These are phyloP conservation scores for Pseudonitzschia multiseries DNA, from an alignment of 108 stramenopile genomes.

Conservation along the genomic window DNA sequence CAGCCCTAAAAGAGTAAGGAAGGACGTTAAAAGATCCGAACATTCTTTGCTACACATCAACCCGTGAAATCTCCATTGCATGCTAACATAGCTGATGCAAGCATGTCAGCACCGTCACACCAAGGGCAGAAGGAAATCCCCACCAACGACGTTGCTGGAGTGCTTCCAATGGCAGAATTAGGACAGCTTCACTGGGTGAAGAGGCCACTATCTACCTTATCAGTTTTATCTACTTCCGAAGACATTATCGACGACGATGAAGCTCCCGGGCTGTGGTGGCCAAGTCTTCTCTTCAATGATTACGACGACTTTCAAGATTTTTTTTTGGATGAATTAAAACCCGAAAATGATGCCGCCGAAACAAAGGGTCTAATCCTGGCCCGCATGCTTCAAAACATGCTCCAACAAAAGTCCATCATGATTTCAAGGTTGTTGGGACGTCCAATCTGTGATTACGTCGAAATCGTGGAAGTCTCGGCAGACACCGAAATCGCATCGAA, in stretches of 20 bases:
- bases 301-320: slow-evolving; percentile 14
- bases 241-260: background rate
- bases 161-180: background rate
- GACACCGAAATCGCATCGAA: background rate
- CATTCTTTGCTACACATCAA: too few relatives aligned
- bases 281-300: slow-evolving; percentile 7
- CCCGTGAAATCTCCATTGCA: too few relatives aligned
- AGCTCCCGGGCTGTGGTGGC: slow-evolving; percentile 3
- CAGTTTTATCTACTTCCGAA: background rate
- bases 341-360: background rate
- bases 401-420: slow-evolving; percentile 2
- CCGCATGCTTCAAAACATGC: background rate
- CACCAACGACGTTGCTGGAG: background rate
- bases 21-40: too few relatives aligned
- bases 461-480: background rate
- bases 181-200: slow-evolving; percentile 13
- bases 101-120: background rate
- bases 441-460: background rate
- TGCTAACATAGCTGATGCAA: background rate
- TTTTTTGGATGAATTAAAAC: background rate
- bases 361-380: background rate
- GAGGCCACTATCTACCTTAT: background rate
- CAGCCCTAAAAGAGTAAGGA: too few relatives aligned
- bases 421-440: slow-evolving; percentile 6
- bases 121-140: background rate